Evolutionary conservation across 2,329 filamentous ascomycete species (phyloP), one percentile per base, ranked within the genome.

Genomic region (Calonectria henricotiae): DNA sequence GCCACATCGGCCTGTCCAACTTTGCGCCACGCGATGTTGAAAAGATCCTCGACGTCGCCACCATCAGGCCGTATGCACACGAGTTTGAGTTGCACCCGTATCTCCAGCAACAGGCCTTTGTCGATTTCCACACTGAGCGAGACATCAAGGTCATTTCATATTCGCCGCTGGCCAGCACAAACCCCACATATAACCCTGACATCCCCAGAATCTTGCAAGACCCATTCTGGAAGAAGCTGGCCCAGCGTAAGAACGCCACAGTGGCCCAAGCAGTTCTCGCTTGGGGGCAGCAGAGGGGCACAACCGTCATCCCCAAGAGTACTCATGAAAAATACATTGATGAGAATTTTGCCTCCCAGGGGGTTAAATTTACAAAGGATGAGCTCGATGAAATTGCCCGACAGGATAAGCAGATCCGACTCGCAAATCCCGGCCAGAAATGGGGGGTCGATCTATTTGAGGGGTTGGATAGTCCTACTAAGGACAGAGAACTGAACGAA

Each of bases 61-160:
- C 72, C 73, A 78, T 86, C 55, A 71, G 70, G 1, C 74, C 74
- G 0, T 76, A 79, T 35, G 77, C 77, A 1, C 77, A 79, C 70
- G 73, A 79, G 63, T 75, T 82, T 63, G 90, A 91, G 78, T 85
- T 90, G 9, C 89, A 91, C 81, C 89, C 89, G 32, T 90, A 91
- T 83, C 87, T 87, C n/a, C 84, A 79, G 47, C 77, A 79, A 43
- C 76, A 79, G 25, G 54, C 65, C 0, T 79, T 78, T 2, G 77
- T 79, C 1, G 74, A 79, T 39, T 79, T 71, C 58, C 77, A 80
- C 8, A 55, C 65, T 37, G 68, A 73, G 12, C 65, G 79, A n/a
- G 75, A 76, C 13, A 82, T 83, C 41, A 72, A 74, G 3, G 74
- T 76, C 5, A 75, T 76, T 2, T 70, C 75, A 0, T 75, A 74